Conservation (phyloP, 495 filamentous ascomycete genomes). For the Baudoinia panamericana region DNA sequence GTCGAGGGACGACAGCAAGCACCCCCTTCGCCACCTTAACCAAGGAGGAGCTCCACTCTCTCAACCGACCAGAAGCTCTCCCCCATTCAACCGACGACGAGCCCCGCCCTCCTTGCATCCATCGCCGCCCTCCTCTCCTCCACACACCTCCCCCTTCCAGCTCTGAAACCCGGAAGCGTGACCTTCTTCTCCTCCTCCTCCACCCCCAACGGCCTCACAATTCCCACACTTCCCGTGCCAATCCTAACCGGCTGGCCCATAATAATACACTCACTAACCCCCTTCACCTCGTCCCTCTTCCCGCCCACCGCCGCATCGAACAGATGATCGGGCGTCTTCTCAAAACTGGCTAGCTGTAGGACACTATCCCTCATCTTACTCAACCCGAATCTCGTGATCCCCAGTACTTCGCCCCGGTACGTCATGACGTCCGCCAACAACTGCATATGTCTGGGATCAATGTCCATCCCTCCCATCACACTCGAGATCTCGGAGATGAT, state of each 20-base stretch:
- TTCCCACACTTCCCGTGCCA: conserved; percentile 83
- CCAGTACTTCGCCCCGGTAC: conserved; percentile 94
- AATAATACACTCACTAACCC: conserved; percentile 94
- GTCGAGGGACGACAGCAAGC: too few species aligned
- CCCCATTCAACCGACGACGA: too few species aligned
- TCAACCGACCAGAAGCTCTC: too few species aligned
- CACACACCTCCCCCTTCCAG: conserved; percentile 1
- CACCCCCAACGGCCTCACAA: conserved; percentile 63
- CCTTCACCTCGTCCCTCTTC: conserved; percentile 78
- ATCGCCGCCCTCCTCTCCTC: background rate
- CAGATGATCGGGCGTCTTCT: conserved; percentile 95
- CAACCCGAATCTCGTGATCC: conserved; percentile 91
- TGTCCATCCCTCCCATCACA: conserved; percentile 85
- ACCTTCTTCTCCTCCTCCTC: conserved; percentile 37
- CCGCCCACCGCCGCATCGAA: conserved; percentile 88
- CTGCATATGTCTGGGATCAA: conserved; percentile 97
- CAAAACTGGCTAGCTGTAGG: conserved; percentile 88
- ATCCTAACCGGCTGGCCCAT: conserved; percentile 88
- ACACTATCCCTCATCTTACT: conserved; percentile 91
- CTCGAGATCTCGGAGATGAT: conserved; percentile 66
- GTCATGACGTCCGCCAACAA: conserved; percentile 98
- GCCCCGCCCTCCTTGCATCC: too few species aligned
- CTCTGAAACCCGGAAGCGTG: too few species aligned
- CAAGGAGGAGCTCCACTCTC: too few species aligned
- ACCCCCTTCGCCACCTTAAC: too few species aligned